Percentiles rank a stretch among this genome's conserved stretches.
phyloP scores from a whole-genome alignment of 2,329 filamentous ascomycete species.

The Colletotrichum viniferum region DNA sequence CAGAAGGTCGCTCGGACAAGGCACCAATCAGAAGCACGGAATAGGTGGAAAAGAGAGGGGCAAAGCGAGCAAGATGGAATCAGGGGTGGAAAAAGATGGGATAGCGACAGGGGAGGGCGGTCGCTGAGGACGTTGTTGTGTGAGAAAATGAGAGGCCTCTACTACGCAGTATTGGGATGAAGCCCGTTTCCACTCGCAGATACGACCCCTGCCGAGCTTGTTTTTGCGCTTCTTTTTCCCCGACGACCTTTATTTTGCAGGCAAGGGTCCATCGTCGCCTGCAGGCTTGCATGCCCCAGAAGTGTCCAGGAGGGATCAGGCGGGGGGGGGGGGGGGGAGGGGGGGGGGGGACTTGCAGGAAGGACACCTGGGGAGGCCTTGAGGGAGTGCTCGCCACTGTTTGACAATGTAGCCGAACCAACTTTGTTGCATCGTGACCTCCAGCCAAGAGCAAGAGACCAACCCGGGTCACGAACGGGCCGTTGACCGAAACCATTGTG shows the following conservation, averaged over 20 bases:
- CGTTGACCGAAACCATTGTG: slow-evolving; percentile 23
- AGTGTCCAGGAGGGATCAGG: background rate
- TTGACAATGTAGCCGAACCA: slow-evolving; percentile 19
- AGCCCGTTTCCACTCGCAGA: slow-evolving; percentile 14
- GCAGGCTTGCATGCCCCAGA: background rate
- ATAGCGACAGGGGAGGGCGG: background rate
- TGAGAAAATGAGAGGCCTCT: background rate
- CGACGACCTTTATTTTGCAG: background rate
- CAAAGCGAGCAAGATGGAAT: slow-evolving; percentile 20
- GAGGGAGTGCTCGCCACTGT: slow-evolving; percentile 1
- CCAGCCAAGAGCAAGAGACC: background rate
- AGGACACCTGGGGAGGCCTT: background rate
- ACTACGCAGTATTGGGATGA: slow-evolving; percentile 22
- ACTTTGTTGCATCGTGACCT: slow-evolving; percentile 12
- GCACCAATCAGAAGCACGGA: background rate
- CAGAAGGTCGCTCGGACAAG: background rate
- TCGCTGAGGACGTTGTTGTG: background rate
- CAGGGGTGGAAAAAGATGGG: slow-evolving; percentile 12
- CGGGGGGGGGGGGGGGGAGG: background rate
- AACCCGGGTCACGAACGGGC: slow-evolving; percentile 22
- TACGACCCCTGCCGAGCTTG: slow-evolving; percentile 19
- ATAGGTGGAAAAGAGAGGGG: background rate
- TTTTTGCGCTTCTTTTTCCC: slow-evolving; percentile 22
- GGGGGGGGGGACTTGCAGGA: background rate
- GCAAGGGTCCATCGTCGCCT: slow-evolving; percentile 3